Evolutionary conservation across 208 protist species (phyloP).

Genomic region (Leishmania major): DNA sequence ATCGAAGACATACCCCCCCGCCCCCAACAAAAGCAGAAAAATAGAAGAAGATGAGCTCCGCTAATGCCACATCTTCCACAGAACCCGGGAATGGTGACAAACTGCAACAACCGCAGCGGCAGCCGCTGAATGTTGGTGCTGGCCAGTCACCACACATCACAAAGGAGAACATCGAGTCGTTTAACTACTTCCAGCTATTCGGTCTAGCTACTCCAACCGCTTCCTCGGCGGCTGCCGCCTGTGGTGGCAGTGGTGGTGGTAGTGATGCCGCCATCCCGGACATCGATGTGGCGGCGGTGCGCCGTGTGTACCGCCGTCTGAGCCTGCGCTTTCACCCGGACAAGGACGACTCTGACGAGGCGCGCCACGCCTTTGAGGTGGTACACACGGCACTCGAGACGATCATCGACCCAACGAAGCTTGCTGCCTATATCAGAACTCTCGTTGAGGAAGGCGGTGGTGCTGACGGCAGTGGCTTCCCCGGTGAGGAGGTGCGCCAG

Average conservation of each 20-base stretch:
- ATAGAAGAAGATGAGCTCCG: neutral
- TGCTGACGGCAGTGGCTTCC: neutral
- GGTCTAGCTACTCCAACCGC: slow-evolving; percentile 18
- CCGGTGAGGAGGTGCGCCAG: slow-evolving; percentile 18
- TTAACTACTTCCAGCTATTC: slow-evolving; percentile 77
- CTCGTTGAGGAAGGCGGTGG: slow-evolving; percentile 3
- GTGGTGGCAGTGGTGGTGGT: neutral
- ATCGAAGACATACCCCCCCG: neutral
- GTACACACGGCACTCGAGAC: slow-evolving; percentile 69
- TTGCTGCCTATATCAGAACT: slow-evolving; percentile 40
- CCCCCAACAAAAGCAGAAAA: too few species aligned
- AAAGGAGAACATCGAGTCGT: slow-evolving; percentile 53
- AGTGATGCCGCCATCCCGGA: neutral
- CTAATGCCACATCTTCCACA: neutral
- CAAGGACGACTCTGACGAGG: slow-evolving; percentile 74
- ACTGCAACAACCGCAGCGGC: neutral
- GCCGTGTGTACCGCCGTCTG: slow-evolving; percentile 65
- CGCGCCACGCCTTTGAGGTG: slow-evolving; percentile 63
- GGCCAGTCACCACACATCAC: slow-evolving; percentile 33
- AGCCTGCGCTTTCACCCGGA: slow-evolving; percentile 85
- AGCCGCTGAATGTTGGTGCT: neutral
- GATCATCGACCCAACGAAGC: slow-evolving; percentile 49
- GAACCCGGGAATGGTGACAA: neutral
- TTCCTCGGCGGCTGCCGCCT: neutral
- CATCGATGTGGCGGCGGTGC: slow-evolving; percentile 30